phyloP scores from a whole-genome alignment of 2,329 filamentous ascomycete genomes.

The Clarireedia monteithiana region DNA sequence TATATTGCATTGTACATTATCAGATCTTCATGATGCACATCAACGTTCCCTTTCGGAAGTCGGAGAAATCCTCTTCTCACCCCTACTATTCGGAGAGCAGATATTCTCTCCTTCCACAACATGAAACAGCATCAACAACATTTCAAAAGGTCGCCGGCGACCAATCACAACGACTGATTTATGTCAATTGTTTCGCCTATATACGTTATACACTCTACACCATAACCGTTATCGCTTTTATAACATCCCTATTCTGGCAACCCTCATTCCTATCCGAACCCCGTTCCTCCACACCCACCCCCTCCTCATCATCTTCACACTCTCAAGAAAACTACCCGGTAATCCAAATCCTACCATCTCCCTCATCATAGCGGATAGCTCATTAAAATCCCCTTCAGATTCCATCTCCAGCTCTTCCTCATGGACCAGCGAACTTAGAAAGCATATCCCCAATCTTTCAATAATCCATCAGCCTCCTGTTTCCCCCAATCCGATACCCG shows the following conservation, averaged over 20 bases:
- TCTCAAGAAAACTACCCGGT: not conserved
- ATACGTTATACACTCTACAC: not conserved
- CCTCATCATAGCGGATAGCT: not conserved
- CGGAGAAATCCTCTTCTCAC: not conserved
- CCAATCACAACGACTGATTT: not conserved
- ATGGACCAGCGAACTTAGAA: not conserved
- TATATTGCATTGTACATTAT: too few relatives aligned
- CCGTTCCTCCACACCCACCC: not conserved
- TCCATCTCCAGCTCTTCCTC: not conserved
- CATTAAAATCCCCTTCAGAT: not conserved
- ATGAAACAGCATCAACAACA: not conserved
- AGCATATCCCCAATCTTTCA: not conserved
- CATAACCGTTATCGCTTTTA: not conserved
- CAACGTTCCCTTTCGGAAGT: not conserved
- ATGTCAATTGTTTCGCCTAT: not conserved
- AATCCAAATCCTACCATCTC: not conserved
- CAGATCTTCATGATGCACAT: too few relatives aligned
- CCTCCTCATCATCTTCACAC: not conserved
- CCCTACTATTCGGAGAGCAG: not conserved
- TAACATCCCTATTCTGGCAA: slow-evolving; percentile 1
- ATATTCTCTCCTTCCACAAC: not conserved
- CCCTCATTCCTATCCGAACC: not conserved
- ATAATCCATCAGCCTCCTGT: not conserved
- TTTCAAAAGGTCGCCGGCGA: not conserved
- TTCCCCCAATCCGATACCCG: not conserved